Evolutionary conservation across 2,329 filamentous ascomycete genomes (phyloP).

Genomic region (Neobulgaria alba): DNA sequence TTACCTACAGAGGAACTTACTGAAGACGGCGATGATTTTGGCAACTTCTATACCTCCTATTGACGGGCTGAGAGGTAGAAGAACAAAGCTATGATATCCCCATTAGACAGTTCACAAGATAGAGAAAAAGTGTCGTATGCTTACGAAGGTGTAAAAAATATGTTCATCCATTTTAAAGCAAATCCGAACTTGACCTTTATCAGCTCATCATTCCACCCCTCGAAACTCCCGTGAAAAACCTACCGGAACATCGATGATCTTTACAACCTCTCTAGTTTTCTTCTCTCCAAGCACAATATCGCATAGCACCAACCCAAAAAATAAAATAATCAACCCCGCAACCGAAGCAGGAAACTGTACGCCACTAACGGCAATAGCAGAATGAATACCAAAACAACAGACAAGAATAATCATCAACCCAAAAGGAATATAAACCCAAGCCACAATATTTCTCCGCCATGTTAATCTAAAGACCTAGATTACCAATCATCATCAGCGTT

Average conservation of each 20-base stretch:
- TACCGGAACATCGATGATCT: conserved; percentile 45
- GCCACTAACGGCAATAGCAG: conserved; percentile 35
- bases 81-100: conserved; percentile 36
- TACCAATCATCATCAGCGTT: conserved; percentile 12
- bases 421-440: conserved; percentile 45
- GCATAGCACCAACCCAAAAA: conserved; percentile 39
- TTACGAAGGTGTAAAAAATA: conserved; percentile 47
- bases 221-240: too few species aligned
- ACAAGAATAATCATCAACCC: conserved; percentile 32
- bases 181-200: conserved; percentile 39
- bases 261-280: conserved; percentile 39
- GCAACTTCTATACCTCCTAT: conserved; percentile 46
- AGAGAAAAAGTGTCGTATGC: not conserved
- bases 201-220: too few species aligned
- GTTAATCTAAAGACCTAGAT: conserved; percentile 21
- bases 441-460: conserved; percentile 25
- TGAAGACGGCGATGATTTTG: conserved; percentile 51
- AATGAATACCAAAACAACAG: conserved; percentile 34
- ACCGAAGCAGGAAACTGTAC: conserved; percentile 53
- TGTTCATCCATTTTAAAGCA: conserved; percentile 48
- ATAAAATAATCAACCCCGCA: conserved; percentile 47
- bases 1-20: conserved; percentile 31
- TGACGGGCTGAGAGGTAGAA: conserved; percentile 46
- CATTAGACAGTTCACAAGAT: not conserved
- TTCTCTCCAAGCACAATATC: conserved; percentile 40